Base-by-base conservation (phyloP, 306 rosid genomes). In the Trifolium pratense region DNA sequence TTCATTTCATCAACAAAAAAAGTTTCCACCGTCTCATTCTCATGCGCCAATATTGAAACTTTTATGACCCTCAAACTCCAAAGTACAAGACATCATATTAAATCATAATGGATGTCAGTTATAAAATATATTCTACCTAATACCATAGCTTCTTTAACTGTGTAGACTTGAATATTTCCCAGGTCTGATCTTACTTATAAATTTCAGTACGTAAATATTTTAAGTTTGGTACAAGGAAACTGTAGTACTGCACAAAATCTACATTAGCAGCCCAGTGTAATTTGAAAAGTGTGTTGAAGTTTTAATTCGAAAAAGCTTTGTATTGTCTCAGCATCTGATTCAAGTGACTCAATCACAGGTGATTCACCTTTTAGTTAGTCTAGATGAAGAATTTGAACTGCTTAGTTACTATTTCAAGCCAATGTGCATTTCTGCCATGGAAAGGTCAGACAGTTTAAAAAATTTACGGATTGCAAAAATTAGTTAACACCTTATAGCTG, bases 31-130 rank as follows among this genome's bases (percentile, higher is more conserved):
- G 31, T 16, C 60, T 37, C 21, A 55, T 32, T 42, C 14, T 25
- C 74, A 46, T 74, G 34, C 16, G 40, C 37, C 18, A 11, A 64
- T 60, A 48, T 29, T 73, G 58, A 60, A 68, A 61, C 49, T 21
- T 57, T 40, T 15, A 77, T 17, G 74, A 58, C 25, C 59, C 31
- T 61, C 40, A 60, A 53, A 43, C 6, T 43, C 16, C 14, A 5
- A 45, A 66, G 40, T 45, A 62, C 51, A 69, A 73, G 42, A 60
- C 15, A 61, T 66, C 52, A 57, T 66, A 60, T 48, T 67, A 40
- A 55, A 59, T 36, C 66, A 72, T 60, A 5, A 37, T 43, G 26
- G 34, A 49, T 26, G 67, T 32, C 32, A 62, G 53, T 40, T 72
- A 66, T n/a, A 65, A 26, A 51, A 71, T 78, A 29, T 64, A 71